Conservation (phyloP, 306 rosid genomes). For the Quercus variabilis region DNA sequence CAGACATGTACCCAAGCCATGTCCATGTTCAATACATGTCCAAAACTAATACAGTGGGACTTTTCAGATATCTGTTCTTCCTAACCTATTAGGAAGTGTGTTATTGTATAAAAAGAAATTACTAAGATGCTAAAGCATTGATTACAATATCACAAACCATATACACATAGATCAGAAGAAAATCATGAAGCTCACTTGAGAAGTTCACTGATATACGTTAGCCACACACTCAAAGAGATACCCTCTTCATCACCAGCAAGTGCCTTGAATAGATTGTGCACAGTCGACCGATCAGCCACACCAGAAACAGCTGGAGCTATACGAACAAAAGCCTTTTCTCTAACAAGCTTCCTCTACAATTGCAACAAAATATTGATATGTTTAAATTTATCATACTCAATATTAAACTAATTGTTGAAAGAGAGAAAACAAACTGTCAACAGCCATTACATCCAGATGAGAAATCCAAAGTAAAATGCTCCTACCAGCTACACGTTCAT, state of each 20-base stretch:
- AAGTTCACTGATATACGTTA: constrained; percentile 75
- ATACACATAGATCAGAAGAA: background rate
- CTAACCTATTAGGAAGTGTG: background rate
- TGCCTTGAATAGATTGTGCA: constrained; percentile 76
- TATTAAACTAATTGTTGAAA: background rate
- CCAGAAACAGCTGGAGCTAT: constrained; percentile 90
- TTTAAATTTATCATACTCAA: constrained; percentile 14
- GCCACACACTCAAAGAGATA: constrained; percentile 74
- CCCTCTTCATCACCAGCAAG: constrained; percentile 76
- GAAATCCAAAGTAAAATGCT: background rate
- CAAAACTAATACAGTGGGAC: background rate
- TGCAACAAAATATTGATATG: constrained; percentile 16
- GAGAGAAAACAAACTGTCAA: background rate
- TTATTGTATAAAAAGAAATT: background rate
- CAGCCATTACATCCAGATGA: background rate
- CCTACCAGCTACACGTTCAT: background rate
- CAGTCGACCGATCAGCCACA: constrained; percentile 75
- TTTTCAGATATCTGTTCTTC: background rate
- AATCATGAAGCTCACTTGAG: constrained; percentile 58
- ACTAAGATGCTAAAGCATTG: background rate
- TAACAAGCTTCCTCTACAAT: constrained; percentile 68
- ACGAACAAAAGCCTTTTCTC: constrained; percentile 79
- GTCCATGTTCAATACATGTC: background rate
- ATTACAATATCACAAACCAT: constrained; percentile 10
- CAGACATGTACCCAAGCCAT: background rate